phyloP scores from a whole-genome alignment of 1,139 yeast species.

The Pichia sp. region DNA sequence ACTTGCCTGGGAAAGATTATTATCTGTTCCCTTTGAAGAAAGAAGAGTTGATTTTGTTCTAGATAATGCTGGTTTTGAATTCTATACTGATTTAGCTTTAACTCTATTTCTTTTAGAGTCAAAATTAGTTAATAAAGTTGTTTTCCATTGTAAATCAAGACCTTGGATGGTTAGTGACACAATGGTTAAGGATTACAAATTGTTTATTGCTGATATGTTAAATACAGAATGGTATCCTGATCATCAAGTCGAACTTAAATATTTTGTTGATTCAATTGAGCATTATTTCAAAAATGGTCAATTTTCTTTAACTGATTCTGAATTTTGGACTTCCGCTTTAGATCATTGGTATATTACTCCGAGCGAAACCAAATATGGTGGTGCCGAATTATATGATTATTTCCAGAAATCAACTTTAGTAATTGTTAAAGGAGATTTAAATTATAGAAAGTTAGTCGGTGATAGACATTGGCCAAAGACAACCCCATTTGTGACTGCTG shows the following conservation, averaged over 20 bases:
- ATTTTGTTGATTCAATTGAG: constrained; percentile 46
- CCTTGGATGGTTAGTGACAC: constrained; percentile 99
- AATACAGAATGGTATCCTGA: constrained; percentile 48
- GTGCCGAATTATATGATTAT: constrained; percentile 46
- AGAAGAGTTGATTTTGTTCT: constrained; percentile 73
- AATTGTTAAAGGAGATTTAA: constrained; percentile 90
- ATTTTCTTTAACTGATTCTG: constrained; percentile 53
- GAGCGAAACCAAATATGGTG: constrained; percentile 48
- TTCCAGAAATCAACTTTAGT: constrained; percentile 56
- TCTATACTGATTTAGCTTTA: constrained; percentile 79
- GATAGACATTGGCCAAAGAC: constrained; percentile 85
- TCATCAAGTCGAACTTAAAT: constrained; percentile 37
- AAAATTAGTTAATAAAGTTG: constrained; percentile 53
- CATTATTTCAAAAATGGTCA: constrained; percentile 44
- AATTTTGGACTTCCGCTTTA: constrained; percentile 79
- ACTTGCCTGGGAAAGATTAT: constrained; percentile 53
- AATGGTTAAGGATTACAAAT: constrained; percentile 69
- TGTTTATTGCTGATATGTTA: constrained; percentile 52
- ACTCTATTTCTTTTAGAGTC: constrained; percentile 71
- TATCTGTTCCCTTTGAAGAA: constrained; percentile 24
- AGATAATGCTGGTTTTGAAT: constrained; percentile 94
- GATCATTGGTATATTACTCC: constrained; percentile 68
- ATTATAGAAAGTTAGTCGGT: constrained; percentile 88
- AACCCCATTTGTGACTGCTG: constrained; percentile 64
- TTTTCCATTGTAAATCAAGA: constrained; percentile 79